Evolutionary conservation across 2,329 filamentous ascomycete genomes (phyloP), one percentile per base, ranked within the genome.

Genomic region (Diatrype stigma): DNA sequence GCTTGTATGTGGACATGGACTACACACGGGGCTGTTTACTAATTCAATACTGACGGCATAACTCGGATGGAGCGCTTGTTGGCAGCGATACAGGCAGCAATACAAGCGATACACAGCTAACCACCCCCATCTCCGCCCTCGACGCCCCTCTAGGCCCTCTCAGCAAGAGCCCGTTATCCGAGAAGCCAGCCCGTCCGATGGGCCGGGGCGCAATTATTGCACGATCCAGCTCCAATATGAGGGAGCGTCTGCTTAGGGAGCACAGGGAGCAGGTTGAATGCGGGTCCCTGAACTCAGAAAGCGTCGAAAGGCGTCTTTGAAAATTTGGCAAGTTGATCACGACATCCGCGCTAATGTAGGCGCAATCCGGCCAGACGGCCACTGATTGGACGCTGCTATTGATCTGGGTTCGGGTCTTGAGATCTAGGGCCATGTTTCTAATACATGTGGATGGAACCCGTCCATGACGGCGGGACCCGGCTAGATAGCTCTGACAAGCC

Each of bases 301-400:
- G 26, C 26, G 26, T 22, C 37, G 11, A 21, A 40, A 22, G 19
- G 26, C 26, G 26, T 30, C 26, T 30, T 30, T 30, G 50, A 44
- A 60, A 65, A 65, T 60, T 64, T 62, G 61, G 57, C 58, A 61
- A 55, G 60, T 51, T 48, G 61, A 70, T 70, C 67, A 70, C 67
- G 67, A 67, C 61, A 70, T 69, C 63, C 56, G 54, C 66, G 62
- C 68, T 70, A 71, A 54, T 53, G 50, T 52, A 45, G 50, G 61
- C 56, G 56, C 52, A 53, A 56, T 56, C 35, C 51, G 48, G 55
- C 51, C 57, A 49, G 53, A 50, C 51, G 46, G n/a, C 7, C 40
- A 46, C 44, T 67, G 58, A 67, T 67, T 67, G 65, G 64, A 42
- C 46, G 38, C 48, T 40, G 16, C 22, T 16, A 23, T 17, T 16